Conservation (phyloP, 2,329 filamentous ascomycete genomes). For the Fusarium pseudonygamai region DNA sequence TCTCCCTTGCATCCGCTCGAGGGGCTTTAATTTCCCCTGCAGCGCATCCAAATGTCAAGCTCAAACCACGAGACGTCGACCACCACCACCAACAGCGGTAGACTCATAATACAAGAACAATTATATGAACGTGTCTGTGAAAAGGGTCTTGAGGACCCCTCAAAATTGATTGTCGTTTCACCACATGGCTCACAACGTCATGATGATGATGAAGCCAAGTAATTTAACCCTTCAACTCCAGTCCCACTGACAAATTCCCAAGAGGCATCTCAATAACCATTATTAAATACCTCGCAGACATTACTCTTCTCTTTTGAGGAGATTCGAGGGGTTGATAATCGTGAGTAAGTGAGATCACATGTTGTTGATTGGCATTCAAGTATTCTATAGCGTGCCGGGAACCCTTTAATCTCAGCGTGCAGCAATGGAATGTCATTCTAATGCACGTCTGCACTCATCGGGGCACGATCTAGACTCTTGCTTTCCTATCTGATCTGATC, state of each 20-base stretch:
- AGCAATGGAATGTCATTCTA: conserved; percentile 27
- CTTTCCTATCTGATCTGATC: conserved; percentile 2
- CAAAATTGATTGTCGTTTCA: conserved; percentile 11
- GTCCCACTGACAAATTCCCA: neutral
- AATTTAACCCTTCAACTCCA: conserved; percentile 1
- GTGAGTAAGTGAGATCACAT: neutral
- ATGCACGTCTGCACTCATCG: neutral
- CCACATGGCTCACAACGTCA: conserved; percentile 18
- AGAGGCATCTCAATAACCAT: neutral
- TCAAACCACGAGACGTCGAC: neutral
- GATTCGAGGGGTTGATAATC: neutral
- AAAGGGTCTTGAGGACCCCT: neutral
- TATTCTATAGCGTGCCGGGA: neutral
- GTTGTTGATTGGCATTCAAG: conserved; percentile 18
- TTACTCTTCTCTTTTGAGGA: neutral
- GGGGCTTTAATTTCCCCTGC: conserved; percentile 27
- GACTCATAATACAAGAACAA: neutral
- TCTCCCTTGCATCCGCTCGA: conserved; percentile 27
- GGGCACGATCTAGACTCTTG: neutral
- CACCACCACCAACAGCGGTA: neutral
- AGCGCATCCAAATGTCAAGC: conserved; percentile 1
- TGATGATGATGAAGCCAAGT: conserved; percentile 28
- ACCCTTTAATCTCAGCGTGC: conserved; percentile 22
- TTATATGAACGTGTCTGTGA: neutral
- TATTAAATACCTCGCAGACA: neutral